Conservation (phyloP, 2,329 filamentous ascomycete genomes). For the Biscogniauxia marginata region DNA sequence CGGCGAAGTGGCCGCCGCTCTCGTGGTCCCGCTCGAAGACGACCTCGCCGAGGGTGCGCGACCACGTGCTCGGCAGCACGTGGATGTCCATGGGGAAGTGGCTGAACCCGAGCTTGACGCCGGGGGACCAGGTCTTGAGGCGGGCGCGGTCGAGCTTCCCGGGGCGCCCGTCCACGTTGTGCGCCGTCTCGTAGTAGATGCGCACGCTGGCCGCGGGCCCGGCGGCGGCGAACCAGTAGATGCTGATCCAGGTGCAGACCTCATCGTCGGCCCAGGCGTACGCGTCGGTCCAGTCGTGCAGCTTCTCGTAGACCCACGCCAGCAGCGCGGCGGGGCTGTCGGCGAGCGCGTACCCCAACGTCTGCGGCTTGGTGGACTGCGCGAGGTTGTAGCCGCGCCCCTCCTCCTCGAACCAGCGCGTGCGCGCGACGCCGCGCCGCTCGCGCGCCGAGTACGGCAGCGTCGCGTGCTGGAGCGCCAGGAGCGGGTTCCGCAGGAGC, state of each 20-base stretch:
- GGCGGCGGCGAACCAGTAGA: constrained; percentile 70
- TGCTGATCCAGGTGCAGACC: constrained; percentile 69
- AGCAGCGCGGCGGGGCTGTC: constrained; percentile 70
- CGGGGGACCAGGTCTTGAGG: constrained; percentile 29
- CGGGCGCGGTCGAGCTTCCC: constrained; percentile 17
- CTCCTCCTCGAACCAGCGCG: constrained; percentile 55
- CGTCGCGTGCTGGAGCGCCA: constrained; percentile 56
- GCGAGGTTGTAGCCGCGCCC: constrained; percentile 58
- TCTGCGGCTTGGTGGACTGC: constrained; percentile 70
- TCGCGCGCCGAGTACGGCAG: constrained; percentile 54
- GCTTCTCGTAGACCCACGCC: constrained; percentile 79
- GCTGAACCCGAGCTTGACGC: constrained; percentile 44
- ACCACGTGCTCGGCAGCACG: constrained; percentile 55
- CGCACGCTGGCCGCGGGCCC: constrained; percentile 64
- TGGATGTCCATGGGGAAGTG: constrained; percentile 59
- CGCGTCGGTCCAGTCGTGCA: constrained; percentile 71
- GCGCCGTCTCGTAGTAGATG: constrained; percentile 70
- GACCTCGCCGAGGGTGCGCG: constrained; percentile 56
- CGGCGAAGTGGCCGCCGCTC: constrained; percentile 60
- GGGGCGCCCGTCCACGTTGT: constrained; percentile 32
- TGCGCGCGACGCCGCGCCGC: constrained; percentile 49
- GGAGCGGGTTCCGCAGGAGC: constrained; percentile 50
- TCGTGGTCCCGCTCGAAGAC: constrained; percentile 54
- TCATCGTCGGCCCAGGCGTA: constrained; percentile 77
- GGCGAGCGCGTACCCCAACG: constrained; percentile 65